Evolutionary conservation across 1,139 yeast species (phyloP).

Genomic region (Lizanozyma gosingica): DNA sequence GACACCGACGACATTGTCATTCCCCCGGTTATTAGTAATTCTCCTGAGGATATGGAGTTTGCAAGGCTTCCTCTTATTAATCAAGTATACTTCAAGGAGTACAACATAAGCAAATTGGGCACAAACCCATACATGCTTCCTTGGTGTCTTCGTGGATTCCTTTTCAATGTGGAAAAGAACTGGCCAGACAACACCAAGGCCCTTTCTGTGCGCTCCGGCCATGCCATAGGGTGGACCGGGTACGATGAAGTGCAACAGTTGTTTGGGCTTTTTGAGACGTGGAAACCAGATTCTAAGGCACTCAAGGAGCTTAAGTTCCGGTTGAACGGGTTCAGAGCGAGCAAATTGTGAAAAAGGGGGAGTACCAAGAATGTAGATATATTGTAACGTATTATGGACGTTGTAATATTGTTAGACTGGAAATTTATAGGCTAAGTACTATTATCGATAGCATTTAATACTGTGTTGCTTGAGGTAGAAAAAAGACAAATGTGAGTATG

Average conservation of each 20-base stretch:
- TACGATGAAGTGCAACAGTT: constrained; percentile 50
- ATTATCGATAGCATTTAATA: too few species aligned
- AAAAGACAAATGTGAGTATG: too few species aligned
- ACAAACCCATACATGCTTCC: constrained; percentile 63
- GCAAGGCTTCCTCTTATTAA: constrained; percentile 22
- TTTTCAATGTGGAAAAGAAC: constrained; percentile 41
- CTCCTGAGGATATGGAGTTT: not conserved
- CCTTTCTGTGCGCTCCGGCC: constrained; percentile 18
- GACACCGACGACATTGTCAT: constrained; percentile 62
- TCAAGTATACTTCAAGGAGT: constrained; percentile 52
- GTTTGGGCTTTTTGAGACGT: constrained; percentile 62
- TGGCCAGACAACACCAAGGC: constrained; percentile 31
- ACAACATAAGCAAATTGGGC: constrained; percentile 52
- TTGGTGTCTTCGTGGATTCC: constrained; percentile 49
- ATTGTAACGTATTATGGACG: too few species aligned
- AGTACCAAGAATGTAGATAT: constrained; percentile 1
- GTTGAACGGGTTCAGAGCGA: constrained; percentile 60
- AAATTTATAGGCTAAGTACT: too few species aligned
- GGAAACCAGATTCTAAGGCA: constrained; percentile 81
- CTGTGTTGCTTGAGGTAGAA: too few species aligned
- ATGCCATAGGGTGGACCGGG: constrained; percentile 25
- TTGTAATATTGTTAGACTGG: too few species aligned
- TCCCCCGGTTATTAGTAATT: constrained; percentile 15
- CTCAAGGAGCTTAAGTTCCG: constrained; percentile 79
- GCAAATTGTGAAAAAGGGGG: constrained; percentile 21